Evolutionary conservation across 2,329 filamentous ascomycete species (phyloP).

Genomic region (Didymella arachidicola): DNA sequence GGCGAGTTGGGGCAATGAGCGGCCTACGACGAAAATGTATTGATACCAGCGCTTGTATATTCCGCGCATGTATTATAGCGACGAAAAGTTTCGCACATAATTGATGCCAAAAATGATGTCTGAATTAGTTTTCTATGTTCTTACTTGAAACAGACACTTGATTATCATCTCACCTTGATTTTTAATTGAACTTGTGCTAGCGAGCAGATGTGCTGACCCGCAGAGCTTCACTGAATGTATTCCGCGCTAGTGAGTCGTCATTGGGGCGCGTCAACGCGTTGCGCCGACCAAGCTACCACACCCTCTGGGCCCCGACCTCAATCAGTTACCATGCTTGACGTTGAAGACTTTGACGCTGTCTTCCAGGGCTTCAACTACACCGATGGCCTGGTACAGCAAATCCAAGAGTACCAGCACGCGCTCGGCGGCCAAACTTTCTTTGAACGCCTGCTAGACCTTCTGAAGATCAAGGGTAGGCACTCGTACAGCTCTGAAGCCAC

Average conservation of each 20-base stretch:
- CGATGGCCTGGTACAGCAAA: constrained; percentile 59
- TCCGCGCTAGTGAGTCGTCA: constrained; percentile 18
- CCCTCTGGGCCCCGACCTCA: not conserved
- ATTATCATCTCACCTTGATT: too few species aligned
- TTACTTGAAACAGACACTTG: too few species aligned
- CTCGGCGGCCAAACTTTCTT: constrained; percentile 78
- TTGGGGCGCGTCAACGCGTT: constrained; percentile 16
- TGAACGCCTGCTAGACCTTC: constrained; percentile 74
- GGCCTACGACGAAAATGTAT: constrained; percentile 19
- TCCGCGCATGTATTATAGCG: constrained; percentile 21
- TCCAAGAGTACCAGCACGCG: constrained; percentile 70
- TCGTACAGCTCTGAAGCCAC: not conserved
- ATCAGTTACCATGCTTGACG: constrained; percentile 63
- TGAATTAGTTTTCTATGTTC: too few species aligned
- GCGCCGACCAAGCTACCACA: constrained; percentile 9
- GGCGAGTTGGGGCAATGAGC: constrained; percentile 21
- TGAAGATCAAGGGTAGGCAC: constrained; percentile 73
- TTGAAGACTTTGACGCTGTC: constrained; percentile 71
- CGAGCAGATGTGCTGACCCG: not conserved
- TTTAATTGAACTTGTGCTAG: not conserved
- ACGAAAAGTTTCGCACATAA: constrained; percentile 16
- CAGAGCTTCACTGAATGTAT: not conserved
- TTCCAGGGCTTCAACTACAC: constrained; percentile 58
- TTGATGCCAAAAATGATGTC: not conserved
- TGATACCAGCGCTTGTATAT: constrained; percentile 23